phyloP scores from a whole-genome alignment of 2,329 filamentous ascomycete genomes.

The Monosporascus sp. region DNA sequence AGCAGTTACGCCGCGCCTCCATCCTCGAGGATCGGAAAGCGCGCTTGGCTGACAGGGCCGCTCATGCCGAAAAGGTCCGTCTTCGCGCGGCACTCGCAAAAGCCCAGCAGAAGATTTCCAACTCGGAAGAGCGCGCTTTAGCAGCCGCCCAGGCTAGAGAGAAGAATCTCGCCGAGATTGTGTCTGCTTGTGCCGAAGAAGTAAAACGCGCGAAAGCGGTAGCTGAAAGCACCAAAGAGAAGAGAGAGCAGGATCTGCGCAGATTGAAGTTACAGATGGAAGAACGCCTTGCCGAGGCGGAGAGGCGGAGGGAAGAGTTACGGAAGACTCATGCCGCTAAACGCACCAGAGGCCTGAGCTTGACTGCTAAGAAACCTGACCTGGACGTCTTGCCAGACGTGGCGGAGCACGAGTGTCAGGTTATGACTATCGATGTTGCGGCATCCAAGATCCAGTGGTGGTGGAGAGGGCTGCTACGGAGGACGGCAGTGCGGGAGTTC shows the following conservation, averaged over 20 bases:
- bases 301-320: slow-evolving; percentile 63
- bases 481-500: slow-evolving; percentile 60
- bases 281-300: slow-evolving; percentile 72
- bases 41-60: slow-evolving; percentile 71
- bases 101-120: slow-evolving; percentile 57
- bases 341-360: slow-evolving; percentile 49
- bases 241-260: slow-evolving; percentile 67
- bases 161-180: slow-evolving; percentile 76
- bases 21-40: slow-evolving; percentile 79
- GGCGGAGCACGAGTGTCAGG: slow-evolving; percentile 39
- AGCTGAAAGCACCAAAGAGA: slow-evolving; percentile 77
- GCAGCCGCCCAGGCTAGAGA: slow-evolving; percentile 75
- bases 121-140: slow-evolving; percentile 70
- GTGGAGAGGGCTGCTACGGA: slow-evolving; percentile 59
- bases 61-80: slow-evolving; percentile 78
- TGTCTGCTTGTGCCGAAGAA: slow-evolving; percentile 75
- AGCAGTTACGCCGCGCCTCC: slow-evolving; percentile 72
- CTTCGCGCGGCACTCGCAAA: slow-evolving; percentile 70
- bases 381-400: slow-evolving; percentile 38
- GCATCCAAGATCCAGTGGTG: slow-evolving; percentile 62
- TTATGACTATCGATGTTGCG: slow-evolving; percentile 55
- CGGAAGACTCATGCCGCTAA: slow-evolving; percentile 48
- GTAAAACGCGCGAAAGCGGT: slow-evolving; percentile 77
- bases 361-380: slow-evolving; percentile 32
- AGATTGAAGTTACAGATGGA: slow-evolving; percentile 71